Conservation (phyloP, 176 grass and related monocot genomes). For the Aegilops sharonensis region DNA sequence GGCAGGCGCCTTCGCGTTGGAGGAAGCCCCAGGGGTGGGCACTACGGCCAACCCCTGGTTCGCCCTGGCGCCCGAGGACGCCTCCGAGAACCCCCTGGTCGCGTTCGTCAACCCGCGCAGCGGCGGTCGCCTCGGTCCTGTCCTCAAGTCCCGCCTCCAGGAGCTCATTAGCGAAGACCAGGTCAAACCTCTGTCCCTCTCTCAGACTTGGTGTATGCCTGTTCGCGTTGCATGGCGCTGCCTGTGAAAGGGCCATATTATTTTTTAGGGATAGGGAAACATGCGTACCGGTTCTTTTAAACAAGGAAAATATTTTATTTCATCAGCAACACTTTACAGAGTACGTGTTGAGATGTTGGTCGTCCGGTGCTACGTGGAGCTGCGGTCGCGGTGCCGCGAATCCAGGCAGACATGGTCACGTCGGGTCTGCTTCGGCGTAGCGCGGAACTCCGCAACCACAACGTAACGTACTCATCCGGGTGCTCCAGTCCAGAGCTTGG, state of each 20-base stretch:
- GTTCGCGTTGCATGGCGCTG: conserved; percentile 14
- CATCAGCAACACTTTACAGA: too few species aligned
- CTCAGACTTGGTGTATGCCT: not conserved
- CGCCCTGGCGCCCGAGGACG: conserved; percentile 42
- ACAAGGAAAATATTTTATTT: too few species aligned
- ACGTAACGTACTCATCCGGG: conserved; percentile 32
- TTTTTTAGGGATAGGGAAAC: too few species aligned
- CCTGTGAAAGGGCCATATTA: too few species aligned
- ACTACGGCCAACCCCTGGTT: conserved; percentile 22
- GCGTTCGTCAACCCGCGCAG: conserved; percentile 90
- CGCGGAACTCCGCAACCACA: conserved; percentile 27
- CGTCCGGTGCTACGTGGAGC: conserved; percentile 32
- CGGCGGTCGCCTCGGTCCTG: conserved; percentile 72
- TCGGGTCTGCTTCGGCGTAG: conserved; percentile 29
- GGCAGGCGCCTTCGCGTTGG: conserved; percentile 18
- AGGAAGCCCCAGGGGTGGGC: not conserved
- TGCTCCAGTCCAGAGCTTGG: too few species aligned
- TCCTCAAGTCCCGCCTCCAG: conserved; percentile 84
- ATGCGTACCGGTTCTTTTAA: too few species aligned
- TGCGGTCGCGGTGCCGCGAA: conserved; percentile 29
- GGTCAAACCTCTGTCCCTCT: conserved; percentile 31
- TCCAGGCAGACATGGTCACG: conserved; percentile 35
- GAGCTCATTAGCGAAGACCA: conserved; percentile 79
- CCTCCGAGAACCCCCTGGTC: conserved; percentile 64
- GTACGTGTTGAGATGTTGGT: conserved; percentile 12